Evolutionary conservation across 257 asterid species (phyloP).

Genomic region (Plantago ovata): DNA sequence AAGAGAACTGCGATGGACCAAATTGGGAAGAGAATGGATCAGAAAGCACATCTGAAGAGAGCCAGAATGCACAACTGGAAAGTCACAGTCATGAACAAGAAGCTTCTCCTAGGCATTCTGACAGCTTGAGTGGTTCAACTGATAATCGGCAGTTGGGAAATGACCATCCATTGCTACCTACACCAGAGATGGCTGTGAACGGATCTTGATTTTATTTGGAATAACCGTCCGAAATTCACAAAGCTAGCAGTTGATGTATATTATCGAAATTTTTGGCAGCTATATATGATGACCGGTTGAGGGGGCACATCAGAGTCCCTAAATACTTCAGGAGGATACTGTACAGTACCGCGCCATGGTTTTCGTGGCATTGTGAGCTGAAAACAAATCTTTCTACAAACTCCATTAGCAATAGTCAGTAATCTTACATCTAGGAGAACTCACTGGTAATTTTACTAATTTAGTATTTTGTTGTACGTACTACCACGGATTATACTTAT

Average conservation of each 20-base stretch:
- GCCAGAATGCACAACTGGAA: slow-evolving; percentile 29
- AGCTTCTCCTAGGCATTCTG: slow-evolving; percentile 37
- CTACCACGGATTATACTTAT: no score
- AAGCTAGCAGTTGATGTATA: slow-evolving; percentile 12
- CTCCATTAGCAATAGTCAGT: no score
- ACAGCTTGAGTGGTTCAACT: slow-evolving; percentile 35
- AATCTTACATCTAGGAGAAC: no score
- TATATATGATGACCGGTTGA: no score
- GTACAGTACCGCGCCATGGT: no score
- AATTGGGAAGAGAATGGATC: slow-evolving; percentile 33
- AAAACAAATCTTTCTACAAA: no score
- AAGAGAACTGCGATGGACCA: slow-evolving; percentile 29
- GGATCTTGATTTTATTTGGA: slow-evolving; percentile 48
- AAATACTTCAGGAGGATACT: no score
- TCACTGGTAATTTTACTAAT: no score
- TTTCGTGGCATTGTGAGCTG: no score
- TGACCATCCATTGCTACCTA: slow-evolving; percentile 44
- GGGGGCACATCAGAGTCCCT: no score
- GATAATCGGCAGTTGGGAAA: slow-evolving; percentile 48
- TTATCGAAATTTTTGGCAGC: slow-evolving; percentile 2
- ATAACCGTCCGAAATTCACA: slow-evolving; percentile 1
- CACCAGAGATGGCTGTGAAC: slow-evolving; percentile 79
- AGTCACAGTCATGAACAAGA: slow-evolving; percentile 30
- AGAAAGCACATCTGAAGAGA: slow-evolving; percentile 21
- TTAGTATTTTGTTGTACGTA: no score